phyloP scores from a whole-genome alignment of 2,329 filamentous ascomycete species.

The Dryadomyces quercivorus region DNA sequence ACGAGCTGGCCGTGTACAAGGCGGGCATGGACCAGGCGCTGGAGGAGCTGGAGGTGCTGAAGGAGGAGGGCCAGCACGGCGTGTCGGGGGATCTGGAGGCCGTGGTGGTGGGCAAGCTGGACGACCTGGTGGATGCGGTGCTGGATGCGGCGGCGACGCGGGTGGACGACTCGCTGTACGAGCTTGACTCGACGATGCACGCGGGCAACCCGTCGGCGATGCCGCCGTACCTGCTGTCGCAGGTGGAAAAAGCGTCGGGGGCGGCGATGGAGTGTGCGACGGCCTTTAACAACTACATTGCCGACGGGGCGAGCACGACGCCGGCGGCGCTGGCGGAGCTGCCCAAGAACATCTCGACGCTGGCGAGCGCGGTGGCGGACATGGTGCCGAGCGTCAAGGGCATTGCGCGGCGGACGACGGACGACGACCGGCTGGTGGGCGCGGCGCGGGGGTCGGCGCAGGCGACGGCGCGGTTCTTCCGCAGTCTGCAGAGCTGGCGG shows the following conservation, averaged over 20 bases:
- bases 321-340: conserved; percentile 46
- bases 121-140: conserved; percentile 95
- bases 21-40: conserved; percentile 95
- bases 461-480: conserved; percentile 89
- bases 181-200: conserved; percentile 95
- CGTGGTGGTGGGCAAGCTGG: conserved; percentile 82
- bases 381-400: conserved; percentile 96
- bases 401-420: conserved; percentile 79
- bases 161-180: conserved; percentile 93
- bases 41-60: conserved; percentile 82
- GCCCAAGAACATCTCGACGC: conserved; percentile 84
- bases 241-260: conserved; percentile 91
- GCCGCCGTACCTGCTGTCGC: conserved; percentile 85
- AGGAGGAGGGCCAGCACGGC: conserved; percentile 50
- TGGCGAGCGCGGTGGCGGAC: conserved; percentile 82
- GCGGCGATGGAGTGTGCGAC: conserved; percentile 96
- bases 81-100: conserved; percentile 82
- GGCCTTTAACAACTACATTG: conserved; percentile 96
- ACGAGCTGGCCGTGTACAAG: conserved; percentile 96
- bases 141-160: conserved; percentile 85
- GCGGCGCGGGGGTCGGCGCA: conserved; percentile 75
- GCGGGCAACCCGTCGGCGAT: conserved; percentile 97
- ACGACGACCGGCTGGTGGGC: conserved; percentile 86
- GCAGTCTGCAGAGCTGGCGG: conserved; percentile 83
- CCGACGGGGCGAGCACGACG: conserved; percentile 82